Evolutionary conservation across 148 eudicot genomes (phyloP).

Genomic region (Cornus florida): DNA sequence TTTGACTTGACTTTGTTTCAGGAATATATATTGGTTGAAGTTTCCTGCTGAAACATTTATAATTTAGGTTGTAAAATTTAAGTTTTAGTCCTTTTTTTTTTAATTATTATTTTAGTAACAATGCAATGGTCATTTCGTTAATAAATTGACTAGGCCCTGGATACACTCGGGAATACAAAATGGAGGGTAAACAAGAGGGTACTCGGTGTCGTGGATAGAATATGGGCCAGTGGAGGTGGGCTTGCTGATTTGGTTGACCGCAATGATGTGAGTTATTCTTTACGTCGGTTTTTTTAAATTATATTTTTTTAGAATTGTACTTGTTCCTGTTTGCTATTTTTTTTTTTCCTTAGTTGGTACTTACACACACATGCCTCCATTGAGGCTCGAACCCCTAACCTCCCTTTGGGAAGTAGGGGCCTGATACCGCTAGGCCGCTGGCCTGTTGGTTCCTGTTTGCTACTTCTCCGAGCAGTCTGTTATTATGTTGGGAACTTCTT

Average conservation of each 20-base stretch:
- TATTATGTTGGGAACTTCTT: neutral
- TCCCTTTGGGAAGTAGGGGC: too few species aligned
- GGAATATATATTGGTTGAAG: neutral
- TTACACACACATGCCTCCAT: too few species aligned
- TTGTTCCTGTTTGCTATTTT: neutral
- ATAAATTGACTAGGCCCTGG: constrained; percentile 62
- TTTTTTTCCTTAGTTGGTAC: too few species aligned
- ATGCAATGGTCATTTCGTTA: neutral
- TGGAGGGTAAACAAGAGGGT: constrained; percentile 94
- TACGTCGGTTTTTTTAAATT: neutral
- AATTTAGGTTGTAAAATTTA: neutral
- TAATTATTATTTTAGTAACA: neutral
- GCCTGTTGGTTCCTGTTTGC: too few species aligned
- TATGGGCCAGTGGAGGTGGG: constrained; percentile 86
- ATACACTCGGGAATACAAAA: constrained; percentile 86
- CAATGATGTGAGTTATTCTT: constrained; percentile 60
- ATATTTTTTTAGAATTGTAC: neutral
- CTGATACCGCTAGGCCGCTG: too few species aligned
- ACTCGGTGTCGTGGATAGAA: constrained; percentile 65
- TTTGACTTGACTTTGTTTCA: neutral
- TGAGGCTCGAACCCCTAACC: too few species aligned
- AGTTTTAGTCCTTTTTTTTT: neutral
- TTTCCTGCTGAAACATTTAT: neutral
- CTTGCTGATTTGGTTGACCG: constrained; percentile 85
- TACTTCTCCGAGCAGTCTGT: neutral